These are phyloP conservation scores for Termitomyces sp. DNA, from an alignment of 768 basidiomycete species.

Conservation along the genomic window DNA sequence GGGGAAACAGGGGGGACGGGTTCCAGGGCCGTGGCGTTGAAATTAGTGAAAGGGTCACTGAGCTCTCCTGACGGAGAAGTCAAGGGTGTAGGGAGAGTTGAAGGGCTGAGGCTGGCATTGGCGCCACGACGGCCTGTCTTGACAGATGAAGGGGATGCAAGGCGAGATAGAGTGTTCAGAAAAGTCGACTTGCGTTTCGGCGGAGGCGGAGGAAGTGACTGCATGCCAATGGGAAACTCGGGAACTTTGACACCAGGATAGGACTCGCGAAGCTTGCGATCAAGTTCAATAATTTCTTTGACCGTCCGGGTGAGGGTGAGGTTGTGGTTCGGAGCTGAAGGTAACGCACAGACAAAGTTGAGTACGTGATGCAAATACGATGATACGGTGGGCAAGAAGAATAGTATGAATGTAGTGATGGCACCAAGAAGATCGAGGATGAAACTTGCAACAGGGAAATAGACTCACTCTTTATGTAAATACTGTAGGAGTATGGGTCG, in stretches of 20 bases:
- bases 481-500: constrained; percentile 65
- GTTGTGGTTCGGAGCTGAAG: constrained; percentile 81
- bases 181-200: constrained; percentile 80
- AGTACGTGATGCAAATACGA: constrained; percentile 11
- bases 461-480: constrained; percentile 87
- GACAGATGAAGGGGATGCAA: constrained; percentile 65
- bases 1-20: constrained; percentile 22
- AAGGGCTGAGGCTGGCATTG: constrained; percentile 29
- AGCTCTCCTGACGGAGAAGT: constrained; percentile 50
- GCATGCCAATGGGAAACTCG: constrained; percentile 53
- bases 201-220: constrained; percentile 42
- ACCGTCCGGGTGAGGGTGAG: constrained; percentile 78
- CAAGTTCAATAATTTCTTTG: constrained; percentile 75
- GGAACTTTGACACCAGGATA: constrained; percentile 55
- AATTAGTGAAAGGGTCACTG: constrained; percentile 55
- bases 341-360: constrained; percentile 19
- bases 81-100: constrained; percentile 38
- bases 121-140: constrained; percentile 40
- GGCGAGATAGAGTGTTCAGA: constrained; percentile 78
- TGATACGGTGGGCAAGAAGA: not conserved
- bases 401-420: constrained; percentile 1
- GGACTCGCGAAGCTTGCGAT: constrained; percentile 69
- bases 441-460: constrained; percentile 14
- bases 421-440: constrained; percentile 7
- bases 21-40: constrained; percentile 26